Evolutionary conservation across 148 eudicot genomes (phyloP).

Genomic region (Pharnaceum exiguum): DNA sequence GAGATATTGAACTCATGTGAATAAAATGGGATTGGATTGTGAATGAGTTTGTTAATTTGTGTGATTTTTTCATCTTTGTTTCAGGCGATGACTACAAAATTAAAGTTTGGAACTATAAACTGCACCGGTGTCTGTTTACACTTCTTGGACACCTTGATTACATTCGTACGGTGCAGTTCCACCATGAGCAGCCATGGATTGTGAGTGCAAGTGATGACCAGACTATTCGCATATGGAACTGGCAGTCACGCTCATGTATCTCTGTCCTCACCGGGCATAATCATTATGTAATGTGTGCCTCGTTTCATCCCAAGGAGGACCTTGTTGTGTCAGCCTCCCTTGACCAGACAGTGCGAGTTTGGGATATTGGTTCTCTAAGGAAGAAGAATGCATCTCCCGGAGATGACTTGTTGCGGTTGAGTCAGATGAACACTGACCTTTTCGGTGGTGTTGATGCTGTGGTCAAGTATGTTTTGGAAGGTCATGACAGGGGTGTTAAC

Average conservation of each 20-base stretch:
- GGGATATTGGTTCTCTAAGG: conserved; percentile 85
- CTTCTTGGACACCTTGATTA: conserved; percentile 96
- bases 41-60: not conserved
- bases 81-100: conserved; percentile 96
- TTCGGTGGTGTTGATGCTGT: conserved; percentile 93
- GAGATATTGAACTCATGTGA: no score
- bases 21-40: not conserved
- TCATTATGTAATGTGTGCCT: conserved; percentile 95
- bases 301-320: conserved; percentile 92
- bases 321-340: conserved; percentile 91
- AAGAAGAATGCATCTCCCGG: conserved; percentile 76
- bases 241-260: conserved; percentile 91
- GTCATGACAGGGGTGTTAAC: conserved; percentile 92
- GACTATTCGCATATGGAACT: conserved; percentile 93
- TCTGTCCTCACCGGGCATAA: conserved; percentile 94
- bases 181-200: conserved; percentile 92
- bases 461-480: conserved; percentile 92
- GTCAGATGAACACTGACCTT: conserved; percentile 81
- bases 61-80: no score
- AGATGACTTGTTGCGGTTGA: conserved; percentile 66
- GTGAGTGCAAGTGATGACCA: conserved; percentile 98
- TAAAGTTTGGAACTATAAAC: conserved; percentile 95
- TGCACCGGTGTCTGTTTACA: conserved; percentile 82
- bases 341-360: conserved; percentile 91
- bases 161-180: conserved; percentile 92